Conservation (phyloP, 768 basidiomycete genomes). For the Lactifluus pinguis region DNA sequence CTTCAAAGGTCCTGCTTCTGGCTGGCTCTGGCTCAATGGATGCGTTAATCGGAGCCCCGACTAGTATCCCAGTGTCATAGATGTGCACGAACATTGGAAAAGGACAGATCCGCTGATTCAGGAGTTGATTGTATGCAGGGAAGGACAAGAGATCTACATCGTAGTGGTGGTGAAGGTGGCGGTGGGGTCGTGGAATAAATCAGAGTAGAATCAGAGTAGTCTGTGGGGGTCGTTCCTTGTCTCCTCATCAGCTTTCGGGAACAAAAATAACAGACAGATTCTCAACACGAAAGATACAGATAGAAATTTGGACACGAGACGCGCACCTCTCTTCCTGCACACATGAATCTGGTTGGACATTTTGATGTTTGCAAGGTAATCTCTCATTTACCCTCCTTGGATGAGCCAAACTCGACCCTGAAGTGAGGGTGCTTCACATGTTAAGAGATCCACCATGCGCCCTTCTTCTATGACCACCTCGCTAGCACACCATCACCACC, state of each 20-base stretch:
- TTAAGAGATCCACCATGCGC: slow-evolving; percentile 6
- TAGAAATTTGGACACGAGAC: neutral
- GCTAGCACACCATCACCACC: too few relatives aligned
- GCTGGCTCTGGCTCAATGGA: slow-evolving; percentile 8
- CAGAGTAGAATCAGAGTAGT: slow-evolving; percentile 4
- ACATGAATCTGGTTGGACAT: slow-evolving; percentile 40
- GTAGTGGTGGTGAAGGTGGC: slow-evolving; percentile 13
- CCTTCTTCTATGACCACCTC: slow-evolving; percentile 17
- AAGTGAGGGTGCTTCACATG: neutral
- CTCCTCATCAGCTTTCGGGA: slow-evolving; percentile 4
- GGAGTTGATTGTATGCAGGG: slow-evolving; percentile 20
- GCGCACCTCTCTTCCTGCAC: slow-evolving; percentile 48
- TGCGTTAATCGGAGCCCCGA: slow-evolving; percentile 62
- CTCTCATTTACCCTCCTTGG: neutral
- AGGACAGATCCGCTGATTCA: slow-evolving; percentile 31
- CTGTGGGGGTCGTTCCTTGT: neutral
- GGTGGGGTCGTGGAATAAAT: slow-evolving; percentile 14
- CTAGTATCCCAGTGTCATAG: slow-evolving; percentile 51
- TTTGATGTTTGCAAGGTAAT: slow-evolving; percentile 24
- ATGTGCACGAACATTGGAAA: slow-evolving; percentile 54
- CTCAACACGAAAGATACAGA: neutral
- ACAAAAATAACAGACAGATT: neutral
- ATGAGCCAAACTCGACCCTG: neutral
- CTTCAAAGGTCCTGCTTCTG: slow-evolving; percentile 3
- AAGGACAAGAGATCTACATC: neutral